Evolutionary conservation across 129 eudicot species (phyloP).

Genomic region (Tanacetum coccineum): DNA sequence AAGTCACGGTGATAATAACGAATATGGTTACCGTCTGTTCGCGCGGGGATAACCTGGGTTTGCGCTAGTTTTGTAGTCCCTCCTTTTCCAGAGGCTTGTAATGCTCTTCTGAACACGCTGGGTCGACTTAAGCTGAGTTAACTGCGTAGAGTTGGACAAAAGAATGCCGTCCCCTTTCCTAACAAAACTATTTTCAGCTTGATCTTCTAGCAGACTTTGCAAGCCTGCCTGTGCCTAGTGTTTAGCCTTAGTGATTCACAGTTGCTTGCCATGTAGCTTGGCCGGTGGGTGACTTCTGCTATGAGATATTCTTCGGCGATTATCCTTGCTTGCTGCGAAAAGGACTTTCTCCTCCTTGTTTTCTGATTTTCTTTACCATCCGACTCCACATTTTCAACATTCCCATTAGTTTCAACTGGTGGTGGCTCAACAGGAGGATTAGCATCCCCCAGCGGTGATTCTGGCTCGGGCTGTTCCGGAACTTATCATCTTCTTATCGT

Average conservation of each 20-base stretch:
- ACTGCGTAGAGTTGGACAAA: conserved; percentile 62
- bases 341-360: conserved; percentile 69
- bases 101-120: conserved; percentile 62
- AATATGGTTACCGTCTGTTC: conserved; percentile 57
- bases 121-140: conserved; percentile 65
- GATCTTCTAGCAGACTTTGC: conserved; percentile 59
- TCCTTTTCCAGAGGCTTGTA: conserved; percentile 69
- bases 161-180: conserved; percentile 87
- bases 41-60: conserved; percentile 40
- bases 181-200: conserved; percentile 46
- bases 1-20: background rate
- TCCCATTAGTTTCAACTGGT: conserved; percentile 25
- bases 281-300: conserved; percentile 62
- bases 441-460: conserved; percentile 34
- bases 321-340: conserved; percentile 59
- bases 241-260: conserved; percentile 78
- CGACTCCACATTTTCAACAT: conserved; percentile 40
- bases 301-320: conserved; percentile 46
- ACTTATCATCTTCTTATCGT: conserved; percentile 22
- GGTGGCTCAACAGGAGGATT: conserved; percentile 33
- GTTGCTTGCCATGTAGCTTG: conserved; percentile 93
- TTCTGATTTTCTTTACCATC: conserved; percentile 59
- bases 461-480: conserved; percentile 28
- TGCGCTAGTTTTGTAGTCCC: conserved; percentile 49
- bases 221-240: conserved; percentile 70